These are phyloP conservation scores for Malus hybrid DNA, from an alignment of 331 rosid genomes.

Conservation along the genomic window DNA sequence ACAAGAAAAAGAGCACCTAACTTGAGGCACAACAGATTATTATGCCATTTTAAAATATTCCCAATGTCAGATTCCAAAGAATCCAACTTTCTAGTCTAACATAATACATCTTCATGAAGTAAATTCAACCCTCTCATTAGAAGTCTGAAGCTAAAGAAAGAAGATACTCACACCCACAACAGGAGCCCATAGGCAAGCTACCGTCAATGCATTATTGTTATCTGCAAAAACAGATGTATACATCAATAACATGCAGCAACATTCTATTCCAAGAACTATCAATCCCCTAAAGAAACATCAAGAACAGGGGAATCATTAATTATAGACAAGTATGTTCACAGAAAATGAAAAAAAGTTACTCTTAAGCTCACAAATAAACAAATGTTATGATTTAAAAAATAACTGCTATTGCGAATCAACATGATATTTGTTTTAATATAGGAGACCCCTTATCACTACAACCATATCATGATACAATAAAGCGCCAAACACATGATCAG, in stretches of 20 bases:
- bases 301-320: neutral
- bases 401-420: neutral
- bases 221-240: conserved; percentile 44
- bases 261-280: neutral
- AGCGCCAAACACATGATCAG: neutral
- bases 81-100: neutral
- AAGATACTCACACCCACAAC: conserved; percentile 85
- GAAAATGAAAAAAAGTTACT: neutral
- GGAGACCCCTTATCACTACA: neutral
- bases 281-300: neutral
- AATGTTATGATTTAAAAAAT: neutral
- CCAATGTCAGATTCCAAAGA: neutral
- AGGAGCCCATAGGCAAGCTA: conserved; percentile 89
- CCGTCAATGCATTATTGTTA: conserved; percentile 60
- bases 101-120: neutral
- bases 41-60: neutral
- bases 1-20: neutral
- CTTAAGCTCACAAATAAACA: neutral
- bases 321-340: neutral
- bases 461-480: neutral
- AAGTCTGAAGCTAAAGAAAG: conserved; percentile 5
- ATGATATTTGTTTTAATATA: neutral
- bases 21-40: neutral
- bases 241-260: conserved; percentile 20
- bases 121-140: neutral